Evolutionary conservation across 495 filamentous ascomycete species (phyloP), one percentile per base, ranked within the genome.

Genomic region (Xanthoparmelia taractica): DNA sequence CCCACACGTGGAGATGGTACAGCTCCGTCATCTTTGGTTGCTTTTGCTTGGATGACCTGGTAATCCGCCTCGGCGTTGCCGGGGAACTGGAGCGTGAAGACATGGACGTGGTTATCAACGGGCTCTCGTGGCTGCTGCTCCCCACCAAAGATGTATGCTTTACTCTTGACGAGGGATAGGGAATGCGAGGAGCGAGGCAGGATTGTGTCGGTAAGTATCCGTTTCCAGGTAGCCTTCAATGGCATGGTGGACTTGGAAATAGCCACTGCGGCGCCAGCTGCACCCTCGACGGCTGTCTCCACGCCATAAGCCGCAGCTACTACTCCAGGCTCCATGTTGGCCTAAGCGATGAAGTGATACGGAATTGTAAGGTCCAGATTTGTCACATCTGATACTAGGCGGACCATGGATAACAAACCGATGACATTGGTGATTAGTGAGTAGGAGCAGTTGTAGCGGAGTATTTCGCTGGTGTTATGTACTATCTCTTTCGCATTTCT

Each of bases 181-280:
- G 84, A 81, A 67, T 93, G 90, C 0, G 86, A 86, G 5, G 86
- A 88, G 15, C 89, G 81, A 20, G 82, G 84, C 6, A 94, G 75
- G 2, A 75, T 66, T 20, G 78, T 77, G 36, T 79, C 66, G 1
- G 77, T 69, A 34, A 29, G 55, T 59, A 89, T 78, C 62, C 80
- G 79, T 58, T 82, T 75, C 79, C 85, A 85, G 47, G 77, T 82
- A 27, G 82, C 85, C 68, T 80, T 84, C 68, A 84, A 75, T 10
- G 73, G 76, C 52, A 77, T 69, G 12, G 75, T 77, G 8, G 76
- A 69, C 63, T 72, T 68, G n/a, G 74, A 69, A 43, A 78, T 70
- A 52, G 72, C 75, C 63, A 75, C 69, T 15, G 69, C 71, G n/a
- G 73, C 60, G 25, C 70, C 71, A 18, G 72, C 66, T 33, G 71